phyloP scores from a whole-genome alignment of 2,329 filamentous ascomycete species.

The Ambrosiella xylebori region DNA sequence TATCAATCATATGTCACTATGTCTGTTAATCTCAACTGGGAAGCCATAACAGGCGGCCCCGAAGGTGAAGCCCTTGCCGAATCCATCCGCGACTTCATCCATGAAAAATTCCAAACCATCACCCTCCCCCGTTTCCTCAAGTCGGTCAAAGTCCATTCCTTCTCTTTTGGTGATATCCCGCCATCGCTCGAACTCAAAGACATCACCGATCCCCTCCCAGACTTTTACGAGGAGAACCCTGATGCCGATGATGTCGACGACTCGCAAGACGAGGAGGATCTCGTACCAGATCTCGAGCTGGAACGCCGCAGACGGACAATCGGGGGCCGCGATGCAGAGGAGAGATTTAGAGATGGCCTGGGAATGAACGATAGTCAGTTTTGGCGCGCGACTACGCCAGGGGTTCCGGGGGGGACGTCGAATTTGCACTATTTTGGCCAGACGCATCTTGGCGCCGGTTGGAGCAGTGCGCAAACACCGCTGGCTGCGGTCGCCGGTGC shows the following conservation, averaged over 20 bases:
- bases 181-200: slow-evolving; percentile 88
- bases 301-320: slow-evolving; percentile 13
- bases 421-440: slow-evolving; percentile 66
- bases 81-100: slow-evolving; percentile 79
- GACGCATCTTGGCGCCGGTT: slow-evolving; percentile 51
- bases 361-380: slow-evolving; percentile 7
- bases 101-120: slow-evolving; percentile 88
- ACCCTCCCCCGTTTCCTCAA: slow-evolving; percentile 89
- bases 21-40: slow-evolving; percentile 98
- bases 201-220: slow-evolving; percentile 83
- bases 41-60: slow-evolving; percentile 71
- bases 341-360: slow-evolving; percentile 12
- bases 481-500: slow-evolving; percentile 64
- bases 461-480: slow-evolving; percentile 63
- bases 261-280: slow-evolving; percentile 22
- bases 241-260: slow-evolving; percentile 32
- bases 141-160: slow-evolving; percentile 83
- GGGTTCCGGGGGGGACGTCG: slow-evolving; percentile 53
- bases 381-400: slow-evolving; percentile 27
- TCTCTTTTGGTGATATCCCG: slow-evolving; percentile 71
- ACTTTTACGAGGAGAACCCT: slow-evolving; percentile 81
- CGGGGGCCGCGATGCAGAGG: slow-evolving; percentile 14
- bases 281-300: slow-evolving; percentile 10
- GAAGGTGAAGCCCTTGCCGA: slow-evolving; percentile 75
- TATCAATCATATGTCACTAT: slow-evolving; percentile 30